Evolutionary conservation across 2,329 filamentous ascomycete genomes (phyloP), one percentile per base, ranked within the genome.

Genomic region (Trichoderma sp.): DNA sequence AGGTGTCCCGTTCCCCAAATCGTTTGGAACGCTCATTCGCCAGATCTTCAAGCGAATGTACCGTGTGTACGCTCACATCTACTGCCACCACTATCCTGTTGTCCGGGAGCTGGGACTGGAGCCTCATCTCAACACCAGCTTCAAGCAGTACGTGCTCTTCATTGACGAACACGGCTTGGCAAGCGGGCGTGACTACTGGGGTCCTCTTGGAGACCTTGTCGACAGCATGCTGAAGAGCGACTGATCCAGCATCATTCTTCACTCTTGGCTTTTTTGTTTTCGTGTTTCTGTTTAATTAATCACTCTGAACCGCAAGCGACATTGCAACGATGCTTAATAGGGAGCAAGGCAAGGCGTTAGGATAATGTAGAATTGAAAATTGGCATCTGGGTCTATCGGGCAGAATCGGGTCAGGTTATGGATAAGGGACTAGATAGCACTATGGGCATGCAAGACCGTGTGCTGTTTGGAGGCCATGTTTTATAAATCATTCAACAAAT

Each of bases 1-100:
- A 89, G 93, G 96, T 73, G 94, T 98, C 13, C 92, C 95, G 5
- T 99, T 99, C 80, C 94, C 96, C 67, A 96, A 97, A 79, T 91
- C 91, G 24, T 99, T 99, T 83, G 91, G 93, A 8, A 85, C 89
- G 68, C 90, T 97, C 68, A 90, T 97, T 72, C 92, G 93, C 74
- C 95, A 97, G 82, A 94, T 99, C 79, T 98, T 98, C 89, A 99
- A 99, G 87, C 92, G 96, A 78, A 91, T 99, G 83, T 99, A 98
- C 83, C 92, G 96, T 74, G 95, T 99, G 72, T 99, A 99, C 80
- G 96, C 96, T 55, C 96, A 99, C 83, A 97, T 99, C 76, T 99
- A 99, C 88, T 99, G 96, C 85, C 96, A 99, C 82, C 96, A 99
- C 84, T 99, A 99, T 82, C 94, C 94, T 43, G 94, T 99, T 73